These are phyloP conservation scores for Penicillium parvum DNA, from an alignment of 495 filamentous ascomycete species.

Conservation along the genomic window DNA sequence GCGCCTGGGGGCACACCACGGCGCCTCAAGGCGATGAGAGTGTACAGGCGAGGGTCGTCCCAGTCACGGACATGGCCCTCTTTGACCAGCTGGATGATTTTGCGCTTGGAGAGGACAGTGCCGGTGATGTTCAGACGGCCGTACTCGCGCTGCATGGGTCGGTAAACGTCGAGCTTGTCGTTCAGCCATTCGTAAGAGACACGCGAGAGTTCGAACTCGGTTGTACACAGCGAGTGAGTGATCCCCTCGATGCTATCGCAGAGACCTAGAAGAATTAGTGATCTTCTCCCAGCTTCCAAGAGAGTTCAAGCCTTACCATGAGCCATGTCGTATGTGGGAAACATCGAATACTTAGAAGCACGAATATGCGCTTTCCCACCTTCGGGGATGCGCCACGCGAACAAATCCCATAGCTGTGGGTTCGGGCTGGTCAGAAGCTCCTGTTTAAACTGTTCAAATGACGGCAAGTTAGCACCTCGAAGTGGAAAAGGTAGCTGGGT, in stretches of 20 bases:
- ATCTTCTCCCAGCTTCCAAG: no score
- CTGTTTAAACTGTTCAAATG: no score
- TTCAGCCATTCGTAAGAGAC: slow-evolving; percentile 88
- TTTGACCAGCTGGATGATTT: slow-evolving; percentile 71
- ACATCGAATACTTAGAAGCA: slow-evolving; percentile 78
- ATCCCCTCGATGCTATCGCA: slow-evolving; percentile 86
- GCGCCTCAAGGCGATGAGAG: slow-evolving; percentile 76
- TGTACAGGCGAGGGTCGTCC: slow-evolving; percentile 88
- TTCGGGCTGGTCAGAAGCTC: slow-evolving; percentile 49
- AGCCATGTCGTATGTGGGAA: slow-evolving; percentile 89
- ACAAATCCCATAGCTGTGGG: slow-evolving; percentile 66
- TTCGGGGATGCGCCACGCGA: slow-evolving; percentile 72
- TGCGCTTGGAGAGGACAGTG: slow-evolving; percentile 79
- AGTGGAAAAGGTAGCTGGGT: no score
- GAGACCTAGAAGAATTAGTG: slow-evolving; percentile 34
- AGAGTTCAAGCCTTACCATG: slow-evolving; percentile 57
- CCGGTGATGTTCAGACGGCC: slow-evolving; percentile 76
- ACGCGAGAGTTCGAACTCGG: slow-evolving; percentile 72
- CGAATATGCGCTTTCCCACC: slow-evolving; percentile 58
- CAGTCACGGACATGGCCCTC: slow-evolving; percentile 70
- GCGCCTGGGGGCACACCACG: slow-evolving; percentile 83
- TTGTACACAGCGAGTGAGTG: slow-evolving; percentile 85
- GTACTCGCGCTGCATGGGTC: slow-evolving; percentile 82
- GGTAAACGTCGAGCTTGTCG: slow-evolving; percentile 66
- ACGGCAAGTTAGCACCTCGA: no score